These are phyloP conservation scores for Ilex aquifolium DNA, from an alignment of 257 asterid species.

Conservation along the genomic window DNA sequence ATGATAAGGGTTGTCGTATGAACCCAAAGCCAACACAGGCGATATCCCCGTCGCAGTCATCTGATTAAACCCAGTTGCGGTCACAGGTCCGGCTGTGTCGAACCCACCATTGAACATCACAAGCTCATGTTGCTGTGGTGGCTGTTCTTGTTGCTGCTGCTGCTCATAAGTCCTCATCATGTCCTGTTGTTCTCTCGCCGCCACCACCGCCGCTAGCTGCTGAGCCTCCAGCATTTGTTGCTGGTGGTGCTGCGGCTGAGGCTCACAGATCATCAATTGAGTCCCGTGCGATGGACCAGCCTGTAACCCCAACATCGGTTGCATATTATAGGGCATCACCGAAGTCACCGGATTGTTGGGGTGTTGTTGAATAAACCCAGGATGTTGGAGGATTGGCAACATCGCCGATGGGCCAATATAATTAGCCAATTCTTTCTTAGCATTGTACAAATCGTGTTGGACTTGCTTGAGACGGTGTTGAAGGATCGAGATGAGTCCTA, in stretches of 20 bases:
- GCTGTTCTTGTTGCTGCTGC: constrained; percentile 32
- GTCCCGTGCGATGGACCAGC: constrained; percentile 34
- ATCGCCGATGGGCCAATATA: constrained; percentile 58
- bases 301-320: constrained; percentile 43
- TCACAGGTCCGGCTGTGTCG: too few relatives aligned
- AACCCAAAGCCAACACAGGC: constrained; percentile 55
- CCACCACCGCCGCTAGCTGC: constrained; percentile 32
- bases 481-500: constrained; percentile 64
- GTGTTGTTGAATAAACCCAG: constrained; percentile 22
- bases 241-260: constrained; percentile 34
- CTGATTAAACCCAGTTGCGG: constrained; percentile 22
- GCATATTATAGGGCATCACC: constrained; percentile 41
- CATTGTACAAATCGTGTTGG: constrained; percentile 45
- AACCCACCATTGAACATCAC: constrained; percentile 36
- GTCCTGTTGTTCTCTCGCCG: constrained; percentile 52
- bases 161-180: constrained; percentile 52
- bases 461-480: constrained; percentile 60
- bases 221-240: constrained; percentile 41
- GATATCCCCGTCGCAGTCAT: constrained; percentile 26
- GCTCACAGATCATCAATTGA: constrained; percentile 32
- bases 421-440: constrained; percentile 54
- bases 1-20: constrained; percentile 27
- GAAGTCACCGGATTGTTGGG: constrained; percentile 23
- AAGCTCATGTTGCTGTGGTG: constrained; percentile 30
- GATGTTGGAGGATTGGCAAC: constrained; percentile 29